Base-by-base conservation (phyloP, 1,284 basidiomycete genomes). In the Schizopora paradoxa region DNA sequence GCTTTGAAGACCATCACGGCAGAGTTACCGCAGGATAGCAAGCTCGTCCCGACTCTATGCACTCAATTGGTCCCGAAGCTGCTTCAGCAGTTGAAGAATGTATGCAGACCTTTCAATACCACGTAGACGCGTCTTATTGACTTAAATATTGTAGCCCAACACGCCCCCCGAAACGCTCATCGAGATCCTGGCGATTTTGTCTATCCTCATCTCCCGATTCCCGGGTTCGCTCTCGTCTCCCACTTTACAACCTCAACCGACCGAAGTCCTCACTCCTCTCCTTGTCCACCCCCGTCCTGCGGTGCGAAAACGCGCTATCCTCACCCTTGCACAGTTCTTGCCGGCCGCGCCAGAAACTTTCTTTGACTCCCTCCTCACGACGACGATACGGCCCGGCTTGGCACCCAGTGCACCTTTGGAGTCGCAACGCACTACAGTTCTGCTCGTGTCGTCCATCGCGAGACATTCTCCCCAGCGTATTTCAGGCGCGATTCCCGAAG, bases 1-100 rank as follows among this genome's bases (percentile, higher is more conserved):
- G 91, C 92, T 2, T 73, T 99, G 54, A 98, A 97, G 68, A 95
- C 91, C 1, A 93, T 98, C 56, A 91, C 93, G 0, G 76, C 86
- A 13, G 91, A 96, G 63, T 74, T 98, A 45, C 87, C 91, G 2
- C 74, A 77, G 6, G 85, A 88, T 45, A 84, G 87, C 40, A 81
- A 79, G 54, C 79, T 92, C 43, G 87, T 89, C 2, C 71, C 71
- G 1, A 83, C 81, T 29, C 85, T 87, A n/a, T 90, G 89, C 57
- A 80, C 81, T 38, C 91, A 87, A 65, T 72, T 97, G 37, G 82
- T 86, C 0, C 88, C 90, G n/a, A 89, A 87, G 60, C 72, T 96
- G 7, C 74, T 94, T 10, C 72, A 68, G 2, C 86, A 93, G 57
- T 71, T 93, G 18, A 68, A 82, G 54, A 86, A 79, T 61, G 91